Percentiles rank a stretch among this genome's conserved stretches.
Conservation (phyloP, 345 rosid genomes). For the Pugionium cornutum region DNA sequence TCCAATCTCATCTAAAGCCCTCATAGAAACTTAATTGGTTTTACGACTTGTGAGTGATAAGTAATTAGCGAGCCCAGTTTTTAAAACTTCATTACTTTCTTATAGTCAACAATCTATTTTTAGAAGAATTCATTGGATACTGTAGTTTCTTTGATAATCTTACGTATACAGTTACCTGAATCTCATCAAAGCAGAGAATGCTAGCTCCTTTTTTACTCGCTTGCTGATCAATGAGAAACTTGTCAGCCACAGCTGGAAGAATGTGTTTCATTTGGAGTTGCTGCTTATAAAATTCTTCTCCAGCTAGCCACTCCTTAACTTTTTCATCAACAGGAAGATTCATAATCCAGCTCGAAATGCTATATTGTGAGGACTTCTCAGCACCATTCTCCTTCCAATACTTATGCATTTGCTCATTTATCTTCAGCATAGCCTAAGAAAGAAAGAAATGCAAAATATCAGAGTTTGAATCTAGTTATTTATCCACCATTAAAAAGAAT, state of each 20-base stretch:
- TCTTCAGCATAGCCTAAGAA: conserved; percentile 83
- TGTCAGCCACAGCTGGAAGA: conserved; percentile 89
- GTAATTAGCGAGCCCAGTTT: neutral
- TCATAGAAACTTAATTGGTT: neutral
- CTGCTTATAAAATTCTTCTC: conserved; percentile 83
- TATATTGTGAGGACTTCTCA: conserved; percentile 56
- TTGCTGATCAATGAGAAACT: conserved; percentile 66
- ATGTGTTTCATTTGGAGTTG: conserved; percentile 78
- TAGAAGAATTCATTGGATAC: neutral
- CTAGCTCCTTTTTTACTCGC: conserved; percentile 70
- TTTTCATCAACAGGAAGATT: conserved; percentile 82
- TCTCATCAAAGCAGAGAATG: conserved; percentile 90
- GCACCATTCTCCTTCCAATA: conserved; percentile 82
- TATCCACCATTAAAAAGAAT: neutral
- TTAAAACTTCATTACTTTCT: neutral
- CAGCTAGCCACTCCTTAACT: conserved; percentile 89
- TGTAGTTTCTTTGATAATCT: neutral
- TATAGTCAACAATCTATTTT: neutral
- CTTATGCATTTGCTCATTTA: conserved; percentile 85
- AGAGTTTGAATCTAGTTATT: neutral
- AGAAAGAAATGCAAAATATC: neutral
- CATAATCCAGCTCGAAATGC: conserved; percentile 75
- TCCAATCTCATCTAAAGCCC: conserved; percentile 8
- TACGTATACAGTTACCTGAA: conserved; percentile 57
- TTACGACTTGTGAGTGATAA: neutral